A percentile compares a stretch with the other conserved stretches of the same genome.
Conservation (phyloP, 192 early-diverging fungal species). For the Coemansia sp. region DNA sequence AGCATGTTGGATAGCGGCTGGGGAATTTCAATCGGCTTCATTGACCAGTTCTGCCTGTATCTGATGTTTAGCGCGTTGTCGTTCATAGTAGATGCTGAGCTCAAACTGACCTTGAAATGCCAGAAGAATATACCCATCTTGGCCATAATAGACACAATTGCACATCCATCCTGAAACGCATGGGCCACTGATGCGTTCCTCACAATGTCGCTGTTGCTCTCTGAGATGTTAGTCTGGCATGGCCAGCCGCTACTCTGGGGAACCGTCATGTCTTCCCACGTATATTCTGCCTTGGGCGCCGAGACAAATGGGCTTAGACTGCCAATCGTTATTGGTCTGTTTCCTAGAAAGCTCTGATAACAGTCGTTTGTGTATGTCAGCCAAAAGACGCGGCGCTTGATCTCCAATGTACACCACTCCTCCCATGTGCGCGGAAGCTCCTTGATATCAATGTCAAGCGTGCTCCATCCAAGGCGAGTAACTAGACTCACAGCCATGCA, state of each 20-base stretch:
- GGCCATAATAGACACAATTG: constrained; percentile 16
- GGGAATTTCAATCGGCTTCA: not conserved
- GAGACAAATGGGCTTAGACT: constrained; percentile 11
- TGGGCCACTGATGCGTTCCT: constrained; percentile 1
- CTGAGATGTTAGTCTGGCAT: not conserved
- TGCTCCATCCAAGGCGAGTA: constrained; percentile 38
- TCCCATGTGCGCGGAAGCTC: constrained; percentile 21
- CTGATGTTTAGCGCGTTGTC: not conserved
- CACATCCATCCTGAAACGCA: constrained; percentile 17
- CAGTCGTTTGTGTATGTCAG: constrained; percentile 24
- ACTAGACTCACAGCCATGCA: constrained; percentile 19
- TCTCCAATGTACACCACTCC: constrained; percentile 33
- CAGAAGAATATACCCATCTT: constrained; percentile 33
- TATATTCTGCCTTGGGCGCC: constrained; percentile 21
- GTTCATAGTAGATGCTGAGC: not conserved
- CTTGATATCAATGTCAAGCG: constrained; percentile 22
- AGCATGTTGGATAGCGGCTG: constrained; percentile 12
- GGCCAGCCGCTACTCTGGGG: constrained; percentile 6
- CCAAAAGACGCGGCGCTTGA: constrained; percentile 46
- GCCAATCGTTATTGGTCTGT: constrained; percentile 16
- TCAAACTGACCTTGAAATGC: constrained; percentile 17
- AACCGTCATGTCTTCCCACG: constrained; percentile 39
- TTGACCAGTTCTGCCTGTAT: not conserved
- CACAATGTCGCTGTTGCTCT: constrained; percentile 4
- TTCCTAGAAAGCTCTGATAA: constrained; percentile 19